These are phyloP conservation scores for Mycena galericulata DNA, from an alignment of 768 basidiomycete species.

Conservation along the genomic window DNA sequence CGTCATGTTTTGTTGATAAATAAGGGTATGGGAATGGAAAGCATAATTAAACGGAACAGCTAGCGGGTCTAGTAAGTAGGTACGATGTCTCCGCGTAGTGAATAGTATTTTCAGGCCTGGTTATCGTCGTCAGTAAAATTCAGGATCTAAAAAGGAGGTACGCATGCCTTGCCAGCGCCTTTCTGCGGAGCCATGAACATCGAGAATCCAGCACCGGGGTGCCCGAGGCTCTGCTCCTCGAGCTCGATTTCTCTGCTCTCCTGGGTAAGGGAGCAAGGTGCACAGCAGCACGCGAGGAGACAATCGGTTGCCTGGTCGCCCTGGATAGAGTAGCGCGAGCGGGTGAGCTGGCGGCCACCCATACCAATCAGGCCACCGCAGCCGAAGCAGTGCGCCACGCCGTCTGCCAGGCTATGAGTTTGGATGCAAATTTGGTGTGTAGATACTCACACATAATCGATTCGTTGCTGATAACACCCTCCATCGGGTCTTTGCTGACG, in stretches of 20 bases:
- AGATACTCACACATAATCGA: conserved; percentile 28
- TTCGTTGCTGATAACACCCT: conserved; percentile 34
- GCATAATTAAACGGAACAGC: conserved; percentile 3
- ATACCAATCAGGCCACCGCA: conserved; percentile 32
- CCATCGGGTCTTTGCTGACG: conserved; percentile 36
- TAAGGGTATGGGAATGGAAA: neutral
- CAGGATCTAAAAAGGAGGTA: neutral
- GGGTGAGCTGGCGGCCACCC: conserved; percentile 30
- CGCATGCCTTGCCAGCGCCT: conserved; percentile 19
- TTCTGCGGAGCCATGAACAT: conserved; percentile 32
- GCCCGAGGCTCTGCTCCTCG: conserved; percentile 49
- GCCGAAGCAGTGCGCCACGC: conserved; percentile 31
- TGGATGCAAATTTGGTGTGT: neutral
- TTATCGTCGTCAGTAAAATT: neutral
- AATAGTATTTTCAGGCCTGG: neutral
- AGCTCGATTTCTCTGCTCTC: conserved; percentile 53
- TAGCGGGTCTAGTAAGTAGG: neutral
- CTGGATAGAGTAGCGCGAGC: conserved; percentile 48
- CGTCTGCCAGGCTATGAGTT: conserved; percentile 19
- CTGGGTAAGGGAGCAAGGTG: conserved; percentile 54
- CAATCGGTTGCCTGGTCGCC: conserved; percentile 49
- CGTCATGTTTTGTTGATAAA: neutral
- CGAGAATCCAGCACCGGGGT: conserved; percentile 33
- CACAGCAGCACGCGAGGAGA: conserved; percentile 49
- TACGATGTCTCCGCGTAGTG: neutral